Base-by-base conservation (phyloP, 1,284 basidiomycete species). In the Mycena citricolor region DNA sequence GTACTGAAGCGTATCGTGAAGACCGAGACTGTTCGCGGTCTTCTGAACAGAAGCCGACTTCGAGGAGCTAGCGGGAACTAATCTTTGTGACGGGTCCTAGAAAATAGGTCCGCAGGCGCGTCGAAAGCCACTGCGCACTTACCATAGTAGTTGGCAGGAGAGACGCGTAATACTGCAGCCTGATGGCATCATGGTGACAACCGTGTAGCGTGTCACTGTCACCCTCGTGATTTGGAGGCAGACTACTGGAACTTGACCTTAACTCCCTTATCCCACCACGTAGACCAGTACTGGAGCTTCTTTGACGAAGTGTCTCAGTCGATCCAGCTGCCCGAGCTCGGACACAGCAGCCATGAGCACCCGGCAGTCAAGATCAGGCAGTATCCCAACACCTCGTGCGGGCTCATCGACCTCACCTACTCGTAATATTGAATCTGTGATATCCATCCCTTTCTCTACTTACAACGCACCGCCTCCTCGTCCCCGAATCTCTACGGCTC, bases 1-100 rank as follows among this genome's bases (percentile, higher is more conserved):
- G 64, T 90, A 80, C 25, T 74, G 72, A 39, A 93, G 72, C 4
- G 85, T 80, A 61, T 93, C 88, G 62, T 92, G 90, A 5, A 90
- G 69, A 31, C 90, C 90, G 42, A 86, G 68, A 51, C 72, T 74
- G 65, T 83, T 85, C 39, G 81, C 74, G 3, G 83, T 90, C 60
- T 82, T 74, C 46, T 77, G 68, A 48, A 87, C 63, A 6, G 86
- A 79, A 7, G 84, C 83, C n/a, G 74, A 66, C 63, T 85, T 82
- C 35, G 73, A 57, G 26, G 67, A 61, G 42, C 61, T 57, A 4
- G 73, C 63, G 22, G 89, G 90, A 3, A 86, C 81, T 51, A 92
- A 68, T 52, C 82, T 76, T 42, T 82, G 65, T 12, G 86, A 82
- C 8, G 76, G 68, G 29, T 87, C 76, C 86, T 86, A 39, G 8